Evolutionary conservation across 1,284 basidiomycete species (phyloP).

Genomic region (Ustilago nuda): DNA sequence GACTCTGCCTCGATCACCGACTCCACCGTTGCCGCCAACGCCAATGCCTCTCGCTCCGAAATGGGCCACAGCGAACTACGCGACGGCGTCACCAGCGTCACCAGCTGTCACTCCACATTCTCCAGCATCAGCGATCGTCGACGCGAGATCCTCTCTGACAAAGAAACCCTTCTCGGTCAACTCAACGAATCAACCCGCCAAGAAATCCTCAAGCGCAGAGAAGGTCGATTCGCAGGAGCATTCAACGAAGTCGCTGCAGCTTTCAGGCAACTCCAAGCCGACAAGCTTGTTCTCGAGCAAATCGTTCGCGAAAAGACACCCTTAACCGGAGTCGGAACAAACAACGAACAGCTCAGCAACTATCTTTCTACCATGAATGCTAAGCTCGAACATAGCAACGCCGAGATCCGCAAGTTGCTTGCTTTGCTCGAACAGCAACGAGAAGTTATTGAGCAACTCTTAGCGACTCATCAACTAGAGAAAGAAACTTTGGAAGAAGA

Average conservation of each 20-base stretch:
- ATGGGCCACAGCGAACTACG: slow-evolving; percentile 6
- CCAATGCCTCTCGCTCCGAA: slow-evolving; percentile 12
- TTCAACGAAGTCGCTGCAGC: slow-evolving; percentile 56
- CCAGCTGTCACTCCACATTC: slow-evolving; percentile 28
- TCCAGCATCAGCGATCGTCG: slow-evolving; percentile 45
- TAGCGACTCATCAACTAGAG: slow-evolving; percentile 59
- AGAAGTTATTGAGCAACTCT: slow-evolving; percentile 63
- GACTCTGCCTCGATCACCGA: background rate
- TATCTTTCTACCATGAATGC: slow-evolving; percentile 53
- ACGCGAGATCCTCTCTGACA: slow-evolving; percentile 49
- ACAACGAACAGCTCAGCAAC: slow-evolving; percentile 43
- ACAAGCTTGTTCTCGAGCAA: slow-evolving; percentile 57
- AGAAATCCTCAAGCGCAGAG: slow-evolving; percentile 49
- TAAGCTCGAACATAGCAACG: slow-evolving; percentile 46
- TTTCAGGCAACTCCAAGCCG: slow-evolving; percentile 62
- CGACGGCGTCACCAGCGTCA: slow-evolving; percentile 21
- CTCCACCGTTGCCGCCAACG: background rate
- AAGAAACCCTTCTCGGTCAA: slow-evolving; percentile 23
- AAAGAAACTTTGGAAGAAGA: slow-evolving; percentile 52
- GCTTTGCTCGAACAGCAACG: slow-evolving; percentile 62
- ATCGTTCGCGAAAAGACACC: slow-evolving; percentile 61
- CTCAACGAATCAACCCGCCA: slow-evolving; percentile 27
- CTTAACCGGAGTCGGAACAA: slow-evolving; percentile 41
- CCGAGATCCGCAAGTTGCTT: slow-evolving; percentile 59
- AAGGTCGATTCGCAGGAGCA: slow-evolving; percentile 56